A percentile compares a stretch with the other conserved stretches of the same genome.
These are phyloP conservation scores for Monosporascus sp. DNA, from an alignment of 2,329 filamentous ascomycete species.

Conservation along the genomic window DNA sequence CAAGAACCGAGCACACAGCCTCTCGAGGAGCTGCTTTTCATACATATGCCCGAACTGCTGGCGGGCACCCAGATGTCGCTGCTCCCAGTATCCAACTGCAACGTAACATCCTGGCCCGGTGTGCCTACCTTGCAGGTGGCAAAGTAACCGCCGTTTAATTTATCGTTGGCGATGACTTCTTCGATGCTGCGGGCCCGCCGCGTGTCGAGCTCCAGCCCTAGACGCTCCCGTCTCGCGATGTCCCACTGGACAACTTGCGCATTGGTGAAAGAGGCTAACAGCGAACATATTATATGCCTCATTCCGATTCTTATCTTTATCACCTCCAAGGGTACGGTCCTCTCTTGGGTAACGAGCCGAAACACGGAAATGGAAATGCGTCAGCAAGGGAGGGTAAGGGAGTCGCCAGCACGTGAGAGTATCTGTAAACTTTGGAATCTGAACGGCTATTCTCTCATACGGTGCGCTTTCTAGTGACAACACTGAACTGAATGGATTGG, in stretches of 20 bases:
- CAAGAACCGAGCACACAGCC: conserved; percentile 42
- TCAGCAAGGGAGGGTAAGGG: too few relatives aligned
- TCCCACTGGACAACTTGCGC: conserved; percentile 42
- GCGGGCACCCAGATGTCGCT: conserved; percentile 59
- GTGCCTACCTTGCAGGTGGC: conserved; percentile 52
- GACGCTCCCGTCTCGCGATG: conserved; percentile 33
- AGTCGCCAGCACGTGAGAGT: too few relatives aligned
- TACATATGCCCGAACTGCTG: conserved; percentile 34
- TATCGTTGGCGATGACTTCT: conserved; percentile 40
- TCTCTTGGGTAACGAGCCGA: too few relatives aligned
- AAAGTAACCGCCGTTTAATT: conserved; percentile 47
- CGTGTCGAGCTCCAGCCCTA: conserved; percentile 25
- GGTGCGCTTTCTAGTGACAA: too few relatives aligned
- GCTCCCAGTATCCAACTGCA: conserved; percentile 61
- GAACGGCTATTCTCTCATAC: too few relatives aligned
- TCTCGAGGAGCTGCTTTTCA: conserved; percentile 10
- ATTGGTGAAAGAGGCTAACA: conserved; percentile 22
- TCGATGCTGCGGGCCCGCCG: conserved; percentile 35
- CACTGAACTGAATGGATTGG: too few relatives aligned
- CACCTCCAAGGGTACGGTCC: too few relatives aligned
- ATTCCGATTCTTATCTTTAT: too few relatives aligned
- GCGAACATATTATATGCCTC: conserved; percentile 18
- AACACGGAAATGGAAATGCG: too few relatives aligned
- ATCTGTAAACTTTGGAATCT: too few relatives aligned
- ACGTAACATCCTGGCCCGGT: conserved; percentile 48